Evolutionary conservation across 345 rosid species (phyloP), one percentile per base, ranked within the genome.

Genomic region (Melaleuca alternifolia): DNA sequence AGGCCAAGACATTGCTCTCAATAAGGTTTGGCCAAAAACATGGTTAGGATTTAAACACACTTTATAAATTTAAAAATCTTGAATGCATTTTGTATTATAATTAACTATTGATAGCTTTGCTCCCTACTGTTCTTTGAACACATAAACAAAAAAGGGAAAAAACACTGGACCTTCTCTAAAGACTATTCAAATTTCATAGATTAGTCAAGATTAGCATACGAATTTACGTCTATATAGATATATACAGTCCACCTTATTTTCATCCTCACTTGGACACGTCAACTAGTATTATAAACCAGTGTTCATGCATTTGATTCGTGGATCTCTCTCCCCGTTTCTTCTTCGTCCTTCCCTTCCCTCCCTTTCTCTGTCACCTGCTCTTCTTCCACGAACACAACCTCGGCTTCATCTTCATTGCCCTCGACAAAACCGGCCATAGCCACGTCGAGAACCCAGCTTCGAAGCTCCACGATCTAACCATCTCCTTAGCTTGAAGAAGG

Each of bases 311-410:
- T 62, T 62, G 61, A 86, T n/a, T 89, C 89, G 76, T 62, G 76
- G 28, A 62, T 82, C 89, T 85, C 85, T 41, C 50, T 44, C 77
- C 76, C 76, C 71, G 71, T 62, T 62, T 62, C 76, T 62, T 28
- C 76, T 62, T 62, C 41, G 54, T 16, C 54, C 21, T 83, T 85
- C 85, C 87, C 93, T n/a, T 81, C 87, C 61, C 92, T 87, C 86
- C 93, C n/a, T 52, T 52, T 52, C 54, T 18, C 54, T 51, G 20
- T 52, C 81, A 90, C 41, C 89, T 93, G 87, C 86, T 90, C 84
- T 86, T 88, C 51, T 87, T 90, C 65, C 90, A 90, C 16, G 89
- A 85, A 84, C 86, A 87, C 33, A n/a, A 85, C 23, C 85, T 85
- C 50, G 71, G 87, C 81, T 86, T 77, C 50, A 85, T 91, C 87